These are phyloP conservation scores for Babesia caballi DNA, from an alignment of 169 alveolate species.

Conservation along the genomic window DNA sequence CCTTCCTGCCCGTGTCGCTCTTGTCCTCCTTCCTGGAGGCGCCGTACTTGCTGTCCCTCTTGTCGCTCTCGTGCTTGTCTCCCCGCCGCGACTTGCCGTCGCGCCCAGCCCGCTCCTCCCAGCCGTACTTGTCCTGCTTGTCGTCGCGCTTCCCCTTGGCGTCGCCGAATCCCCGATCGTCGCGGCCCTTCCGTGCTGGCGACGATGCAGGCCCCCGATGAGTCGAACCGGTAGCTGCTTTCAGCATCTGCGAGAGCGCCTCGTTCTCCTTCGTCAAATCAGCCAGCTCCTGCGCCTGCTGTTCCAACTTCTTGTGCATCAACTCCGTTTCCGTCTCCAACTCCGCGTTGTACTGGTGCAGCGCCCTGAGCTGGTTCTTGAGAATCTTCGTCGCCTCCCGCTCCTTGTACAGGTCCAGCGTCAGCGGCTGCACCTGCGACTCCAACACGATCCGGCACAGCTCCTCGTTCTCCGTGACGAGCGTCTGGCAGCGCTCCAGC, in stretches of 20 bases:
- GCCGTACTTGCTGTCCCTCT: neutral
- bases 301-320: neutral
- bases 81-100: neutral
- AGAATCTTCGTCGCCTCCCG: slow-evolving; percentile 33
- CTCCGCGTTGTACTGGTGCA: slow-evolving; percentile 37
- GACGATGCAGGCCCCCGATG: neutral
- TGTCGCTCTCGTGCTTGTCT: neutral
- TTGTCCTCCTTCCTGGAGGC: neutral
- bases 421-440: slow-evolving; percentile 46
- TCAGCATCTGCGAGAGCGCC: neutral
- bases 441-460: slow-evolving; percentile 43
- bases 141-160: neutral
- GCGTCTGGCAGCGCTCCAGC: slow-evolving; percentile 22
- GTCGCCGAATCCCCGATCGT: neutral
- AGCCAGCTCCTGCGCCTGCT: slow-evolving; percentile 2
- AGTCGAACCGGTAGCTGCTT: neutral
- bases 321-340: slow-evolving; percentile 20
- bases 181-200: neutral
- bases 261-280: slow-evolving; percentile 19
- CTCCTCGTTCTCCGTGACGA: slow-evolving; percentile 52
- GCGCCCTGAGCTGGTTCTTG: slow-evolving; percentile 34
- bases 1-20: neutral
- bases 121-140: neutral
- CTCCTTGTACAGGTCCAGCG: slow-evolving; percentile 50
- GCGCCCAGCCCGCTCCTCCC: neutral